A percentile compares a stretch with the other conserved stretches of the same genome.
These are phyloP conservation scores for Forsythia viridissima DNA, from an alignment of 257 asterid species.

Conservation along the genomic window DNA sequence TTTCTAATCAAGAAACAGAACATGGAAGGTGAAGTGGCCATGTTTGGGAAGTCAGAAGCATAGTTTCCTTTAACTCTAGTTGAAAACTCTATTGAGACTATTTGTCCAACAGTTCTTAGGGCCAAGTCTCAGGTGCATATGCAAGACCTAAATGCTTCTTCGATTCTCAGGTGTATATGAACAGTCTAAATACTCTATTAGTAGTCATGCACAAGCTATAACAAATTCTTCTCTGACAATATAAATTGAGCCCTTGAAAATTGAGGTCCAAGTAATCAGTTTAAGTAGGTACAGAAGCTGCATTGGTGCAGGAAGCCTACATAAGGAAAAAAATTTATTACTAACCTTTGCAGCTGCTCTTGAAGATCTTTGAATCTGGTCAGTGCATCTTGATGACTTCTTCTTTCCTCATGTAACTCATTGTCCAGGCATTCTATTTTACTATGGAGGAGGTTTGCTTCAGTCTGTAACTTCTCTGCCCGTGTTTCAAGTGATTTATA, in stretches of 20 bases:
- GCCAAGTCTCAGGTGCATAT: background rate
- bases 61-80: background rate
- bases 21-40: background rate
- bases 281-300: background rate
- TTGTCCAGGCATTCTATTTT: constrained; percentile 51
- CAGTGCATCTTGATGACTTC: constrained; percentile 52
- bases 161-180: background rate
- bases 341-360: constrained; percentile 70
- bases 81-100: background rate
- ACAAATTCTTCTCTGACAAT: background rate
- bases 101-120: background rate
- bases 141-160: background rate
- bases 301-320: background rate
- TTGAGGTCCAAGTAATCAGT: constrained; percentile 2
- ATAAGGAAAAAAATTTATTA: background rate
- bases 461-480: constrained; percentile 68
- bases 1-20: background rate
- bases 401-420: constrained; percentile 77
- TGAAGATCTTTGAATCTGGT: constrained; percentile 70
- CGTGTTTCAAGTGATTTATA: constrained; percentile 79
- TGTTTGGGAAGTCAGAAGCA: background rate
- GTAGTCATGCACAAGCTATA: background rate
- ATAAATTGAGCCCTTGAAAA: background rate
- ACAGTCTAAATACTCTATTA: background rate
- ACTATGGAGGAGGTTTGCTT: constrained; percentile 58